Conservation (phyloP, 1,284 basidiomycete species). For the Singerocomus rubriflavus region DNA sequence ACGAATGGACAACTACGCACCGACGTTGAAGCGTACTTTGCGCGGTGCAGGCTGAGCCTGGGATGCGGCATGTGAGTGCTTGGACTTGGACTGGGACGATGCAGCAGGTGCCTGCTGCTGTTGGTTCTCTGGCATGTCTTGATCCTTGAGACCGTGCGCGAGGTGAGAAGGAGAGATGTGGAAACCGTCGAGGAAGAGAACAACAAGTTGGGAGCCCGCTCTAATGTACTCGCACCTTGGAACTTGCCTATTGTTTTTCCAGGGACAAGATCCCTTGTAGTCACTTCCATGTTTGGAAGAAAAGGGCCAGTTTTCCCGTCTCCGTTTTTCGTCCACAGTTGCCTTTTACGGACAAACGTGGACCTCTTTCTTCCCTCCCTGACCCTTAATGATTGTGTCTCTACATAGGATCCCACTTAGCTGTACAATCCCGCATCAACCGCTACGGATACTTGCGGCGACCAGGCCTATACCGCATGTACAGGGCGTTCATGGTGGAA, state of each 20-base stretch:
- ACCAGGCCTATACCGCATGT: too few relatives aligned
- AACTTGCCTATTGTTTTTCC: conserved; percentile 16
- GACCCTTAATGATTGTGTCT: too few relatives aligned
- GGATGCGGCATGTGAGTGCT: conserved; percentile 59
- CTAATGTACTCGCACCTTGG: conserved; percentile 5
- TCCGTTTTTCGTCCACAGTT: conserved; percentile 8
- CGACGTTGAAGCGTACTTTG: conserved; percentile 91
- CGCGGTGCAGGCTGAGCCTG: conserved; percentile 69
- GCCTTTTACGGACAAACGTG: neutral
- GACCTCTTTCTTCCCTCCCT: neutral
- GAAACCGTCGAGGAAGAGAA: conserved; percentile 11
- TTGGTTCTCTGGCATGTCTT: conserved; percentile 26
- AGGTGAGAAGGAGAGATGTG: neutral
- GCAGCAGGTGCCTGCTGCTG: conserved; percentile 12
- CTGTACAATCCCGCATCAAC: too few relatives aligned
- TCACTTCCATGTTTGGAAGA: conserved; percentile 9
- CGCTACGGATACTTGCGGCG: too few relatives aligned
- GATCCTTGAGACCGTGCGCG: neutral
- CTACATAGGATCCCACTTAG: too few relatives aligned
- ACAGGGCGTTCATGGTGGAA: too few relatives aligned
- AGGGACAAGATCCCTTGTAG: conserved; percentile 19
- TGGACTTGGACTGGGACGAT: conserved; percentile 45
- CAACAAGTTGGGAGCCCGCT: conserved; percentile 2
- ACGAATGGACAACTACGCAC: conserved; percentile 46
- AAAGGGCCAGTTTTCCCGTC: conserved; percentile 4